Conservation (phyloP, 75 land plant genomes). For the Pseudotsuga menziesii region DNA sequence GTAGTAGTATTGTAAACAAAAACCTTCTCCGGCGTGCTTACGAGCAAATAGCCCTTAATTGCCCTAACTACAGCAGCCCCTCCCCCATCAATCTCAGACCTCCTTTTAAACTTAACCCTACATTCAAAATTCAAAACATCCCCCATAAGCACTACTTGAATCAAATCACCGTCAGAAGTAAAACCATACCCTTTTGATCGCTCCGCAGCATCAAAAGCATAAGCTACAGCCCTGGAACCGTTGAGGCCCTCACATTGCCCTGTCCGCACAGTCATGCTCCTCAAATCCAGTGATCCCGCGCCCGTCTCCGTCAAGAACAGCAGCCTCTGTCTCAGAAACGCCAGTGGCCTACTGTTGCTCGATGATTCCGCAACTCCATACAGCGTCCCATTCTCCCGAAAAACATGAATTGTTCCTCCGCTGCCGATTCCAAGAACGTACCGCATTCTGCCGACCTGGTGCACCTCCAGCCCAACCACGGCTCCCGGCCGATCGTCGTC, state of each 20-base stretch:
- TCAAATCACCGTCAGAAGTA: slow-evolving; percentile 65
- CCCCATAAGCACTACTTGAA: slow-evolving; percentile 74
- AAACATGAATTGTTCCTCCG: slow-evolving; percentile 58
- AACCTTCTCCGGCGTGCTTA: slow-evolving; percentile 46
- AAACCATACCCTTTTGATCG: slow-evolving; percentile 90
- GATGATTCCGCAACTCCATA: slow-evolving; percentile 52
- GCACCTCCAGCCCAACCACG: slow-evolving; percentile 49
- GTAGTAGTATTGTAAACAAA: slow-evolving; percentile 77
- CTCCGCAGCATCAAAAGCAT: slow-evolving; percentile 79
- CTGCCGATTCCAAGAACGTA: slow-evolving; percentile 54
- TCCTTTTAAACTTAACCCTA: slow-evolving; percentile 66
- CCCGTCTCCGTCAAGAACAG: slow-evolving; percentile 76
- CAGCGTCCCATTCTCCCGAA: slow-evolving; percentile 68
- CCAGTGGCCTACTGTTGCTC: slow-evolving; percentile 49
- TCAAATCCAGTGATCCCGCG: slow-evolving; percentile 83
- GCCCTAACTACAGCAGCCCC: slow-evolving; percentile 39
- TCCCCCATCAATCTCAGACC: slow-evolving; percentile 53
- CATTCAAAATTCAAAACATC: slow-evolving; percentile 81
- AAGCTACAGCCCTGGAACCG: slow-evolving; percentile 46
- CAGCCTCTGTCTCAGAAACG: slow-evolving; percentile 81
- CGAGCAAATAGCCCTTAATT: slow-evolving; percentile 81
- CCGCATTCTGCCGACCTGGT: slow-evolving; percentile 64
- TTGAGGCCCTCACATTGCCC: slow-evolving; percentile 85
- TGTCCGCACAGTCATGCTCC: slow-evolving; percentile 63
- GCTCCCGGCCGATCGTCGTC: neutral